These are phyloP conservation scores for Solanum megistacrolobum DNA, from an alignment of 257 asterid genomes.

Conservation along the genomic window DNA sequence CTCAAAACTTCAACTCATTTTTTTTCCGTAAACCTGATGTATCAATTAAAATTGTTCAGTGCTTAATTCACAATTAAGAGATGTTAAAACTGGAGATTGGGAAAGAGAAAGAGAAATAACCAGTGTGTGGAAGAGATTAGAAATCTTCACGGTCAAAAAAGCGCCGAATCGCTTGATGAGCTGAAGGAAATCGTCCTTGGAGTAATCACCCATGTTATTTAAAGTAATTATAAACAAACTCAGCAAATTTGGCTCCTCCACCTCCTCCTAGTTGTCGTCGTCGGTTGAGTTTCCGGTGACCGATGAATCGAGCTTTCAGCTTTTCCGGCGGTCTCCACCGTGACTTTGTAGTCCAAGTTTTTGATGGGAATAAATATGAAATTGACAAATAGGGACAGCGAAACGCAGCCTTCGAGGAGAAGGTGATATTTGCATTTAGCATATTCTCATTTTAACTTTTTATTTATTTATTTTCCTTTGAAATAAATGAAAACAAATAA, in stretches of 20 bases:
- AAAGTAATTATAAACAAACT: background rate
- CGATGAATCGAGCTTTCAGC: background rate
- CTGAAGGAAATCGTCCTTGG: constrained; percentile 49
- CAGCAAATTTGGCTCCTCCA: background rate
- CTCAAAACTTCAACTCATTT: background rate
- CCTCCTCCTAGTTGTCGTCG: background rate
- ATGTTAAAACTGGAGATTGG: background rate
- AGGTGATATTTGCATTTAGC: background rate
- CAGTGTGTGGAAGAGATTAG: constrained; percentile 39
- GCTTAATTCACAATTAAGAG: background rate
- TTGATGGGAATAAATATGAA: background rate
- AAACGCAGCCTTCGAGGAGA: background rate
- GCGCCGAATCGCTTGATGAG: constrained; percentile 56
- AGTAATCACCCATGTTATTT: constrained; percentile 39
- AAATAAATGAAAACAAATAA: background rate
- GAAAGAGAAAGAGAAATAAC: constrained; percentile 14
- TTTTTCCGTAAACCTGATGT: background rate
- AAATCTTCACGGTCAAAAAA: constrained; percentile 42
- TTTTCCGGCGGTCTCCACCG: background rate
- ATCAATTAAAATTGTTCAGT: background rate
- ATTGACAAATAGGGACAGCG: background rate
- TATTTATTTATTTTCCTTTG: background rate
- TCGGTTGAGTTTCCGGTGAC: background rate
- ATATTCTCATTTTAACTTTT: background rate
- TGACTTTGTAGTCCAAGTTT: background rate